phyloP scores from a whole-genome alignment of 257 asterid species.

The Salvia hispanica region DNA sequence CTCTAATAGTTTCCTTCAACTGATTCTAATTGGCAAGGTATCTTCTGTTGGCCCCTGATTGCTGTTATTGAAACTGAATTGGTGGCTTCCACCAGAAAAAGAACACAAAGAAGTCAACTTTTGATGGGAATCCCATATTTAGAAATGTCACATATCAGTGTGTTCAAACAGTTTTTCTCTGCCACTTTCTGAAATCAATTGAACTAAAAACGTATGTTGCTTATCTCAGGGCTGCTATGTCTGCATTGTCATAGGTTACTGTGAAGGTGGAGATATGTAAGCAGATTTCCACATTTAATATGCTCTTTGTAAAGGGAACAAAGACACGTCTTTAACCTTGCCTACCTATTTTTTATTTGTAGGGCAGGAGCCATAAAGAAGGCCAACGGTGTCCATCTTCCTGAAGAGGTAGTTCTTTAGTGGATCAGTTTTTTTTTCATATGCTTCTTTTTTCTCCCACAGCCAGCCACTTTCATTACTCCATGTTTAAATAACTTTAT shows the following conservation, averaged over 20 bases:
- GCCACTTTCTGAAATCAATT: conserved; percentile 9
- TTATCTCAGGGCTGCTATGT: conserved; percentile 86
- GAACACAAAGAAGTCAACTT: too few species aligned
- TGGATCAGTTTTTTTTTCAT: neutral
- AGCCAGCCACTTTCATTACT: neutral
- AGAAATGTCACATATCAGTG: too few species aligned
- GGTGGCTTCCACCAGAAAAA: too few species aligned
- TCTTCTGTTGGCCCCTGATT: too few species aligned
- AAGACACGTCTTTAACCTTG: conserved; percentile 21
- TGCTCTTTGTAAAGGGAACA: conserved; percentile 11
- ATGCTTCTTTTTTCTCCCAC: neutral
- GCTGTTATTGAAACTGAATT: too few species aligned
- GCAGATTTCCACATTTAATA: conserved; percentile 30
- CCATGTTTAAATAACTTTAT: conserved; percentile 20
- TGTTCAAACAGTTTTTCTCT: neutral
- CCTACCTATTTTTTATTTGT: conserved; percentile 35
- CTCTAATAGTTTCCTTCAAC: neutral
- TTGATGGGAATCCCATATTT: too few species aligned
- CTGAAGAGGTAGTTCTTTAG: conserved; percentile 67
- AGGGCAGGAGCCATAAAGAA: conserved; percentile 87
- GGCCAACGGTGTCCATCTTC: conserved; percentile 65
- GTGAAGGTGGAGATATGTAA: conserved; percentile 99
- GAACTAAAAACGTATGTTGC: conserved; percentile 22
- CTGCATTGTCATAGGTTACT: conserved; percentile 88
- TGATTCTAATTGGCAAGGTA: too few species aligned